Conservation (phyloP, 2,329 filamentous ascomycete genomes). For the Myriosclerotinia duriaeana region DNA sequence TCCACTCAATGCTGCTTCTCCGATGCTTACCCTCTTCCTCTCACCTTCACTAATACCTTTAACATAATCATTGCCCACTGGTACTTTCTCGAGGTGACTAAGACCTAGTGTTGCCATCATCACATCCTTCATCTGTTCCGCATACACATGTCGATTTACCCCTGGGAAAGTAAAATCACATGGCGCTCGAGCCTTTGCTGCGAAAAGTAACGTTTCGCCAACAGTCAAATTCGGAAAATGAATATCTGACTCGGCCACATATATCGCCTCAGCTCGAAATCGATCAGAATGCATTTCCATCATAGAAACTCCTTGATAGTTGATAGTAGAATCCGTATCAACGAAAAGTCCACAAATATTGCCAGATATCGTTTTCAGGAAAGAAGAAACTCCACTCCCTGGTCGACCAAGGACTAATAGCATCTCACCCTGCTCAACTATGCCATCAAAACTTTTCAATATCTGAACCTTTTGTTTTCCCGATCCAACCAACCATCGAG, state of each 20-base stretch:
- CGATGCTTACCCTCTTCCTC: slow-evolving; percentile 75
- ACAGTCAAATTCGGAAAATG: slow-evolving; percentile 76
- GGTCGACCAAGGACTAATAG: slow-evolving; percentile 67
- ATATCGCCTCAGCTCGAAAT: slow-evolving; percentile 60
- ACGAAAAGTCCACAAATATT: slow-evolving; percentile 58
- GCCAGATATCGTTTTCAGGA: slow-evolving; percentile 56
- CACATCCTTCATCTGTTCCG: slow-evolving; percentile 47
- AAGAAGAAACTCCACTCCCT: slow-evolving; percentile 58
- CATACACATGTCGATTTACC: slow-evolving; percentile 57
- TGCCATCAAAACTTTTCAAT: slow-evolving; percentile 60
- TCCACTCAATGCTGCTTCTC: slow-evolving; percentile 74
- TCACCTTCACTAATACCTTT: slow-evolving; percentile 79
- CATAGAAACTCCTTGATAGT: slow-evolving; percentile 61
- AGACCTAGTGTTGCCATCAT: slow-evolving; percentile 71
- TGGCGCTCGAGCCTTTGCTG: slow-evolving; percentile 66
- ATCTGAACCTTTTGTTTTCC: slow-evolving; percentile 55
- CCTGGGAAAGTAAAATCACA: slow-evolving; percentile 56
- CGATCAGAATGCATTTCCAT: slow-evolving; percentile 52
- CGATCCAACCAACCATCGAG: slow-evolving; percentile 52
- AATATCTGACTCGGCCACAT: slow-evolving; percentile 72
- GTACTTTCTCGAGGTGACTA: slow-evolving; percentile 68
- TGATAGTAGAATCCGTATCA: slow-evolving; percentile 51
- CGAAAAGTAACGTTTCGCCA: slow-evolving; percentile 71
- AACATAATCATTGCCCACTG: slow-evolving; percentile 68
- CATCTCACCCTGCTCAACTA: slow-evolving; percentile 63